Evolutionary conservation across 2,329 filamentous ascomycete species (phyloP).

Genomic region (Davidsoniella eucalypti): DNA sequence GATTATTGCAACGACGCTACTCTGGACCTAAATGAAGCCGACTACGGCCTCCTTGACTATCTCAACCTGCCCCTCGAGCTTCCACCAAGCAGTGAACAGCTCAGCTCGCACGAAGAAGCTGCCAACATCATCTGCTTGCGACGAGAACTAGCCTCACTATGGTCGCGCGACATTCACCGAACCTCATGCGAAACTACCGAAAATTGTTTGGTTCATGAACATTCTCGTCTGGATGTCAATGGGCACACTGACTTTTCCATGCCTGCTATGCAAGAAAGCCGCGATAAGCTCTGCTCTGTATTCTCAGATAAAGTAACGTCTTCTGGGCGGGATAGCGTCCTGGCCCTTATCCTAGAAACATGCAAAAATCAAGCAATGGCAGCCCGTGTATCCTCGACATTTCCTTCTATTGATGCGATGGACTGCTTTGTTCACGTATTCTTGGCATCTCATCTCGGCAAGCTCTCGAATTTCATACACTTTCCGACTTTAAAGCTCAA

Average conservation of each 20-base stretch:
- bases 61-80: constrained; percentile 8
- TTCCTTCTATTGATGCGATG: constrained; percentile 42
- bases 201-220: constrained; percentile 26
- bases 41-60: constrained; percentile 31
- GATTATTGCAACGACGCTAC: constrained; percentile 34
- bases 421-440: constrained; percentile 47
- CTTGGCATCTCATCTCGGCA: constrained; percentile 36
- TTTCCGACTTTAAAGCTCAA: constrained; percentile 41
- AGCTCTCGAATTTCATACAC: constrained; percentile 45
- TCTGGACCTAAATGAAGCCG: constrained; percentile 34
- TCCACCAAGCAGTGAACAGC: neutral
- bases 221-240: constrained; percentile 23
- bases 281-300: constrained; percentile 24
- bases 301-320: constrained; percentile 28
- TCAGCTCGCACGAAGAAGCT: constrained; percentile 29
- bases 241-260: constrained; percentile 2
- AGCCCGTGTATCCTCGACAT: constrained; percentile 39
- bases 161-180: constrained; percentile 4
- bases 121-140: constrained; percentile 9
- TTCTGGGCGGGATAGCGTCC: constrained; percentile 40
- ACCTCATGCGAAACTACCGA: constrained; percentile 24
- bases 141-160: constrained; percentile 8
- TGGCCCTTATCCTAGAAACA: constrained; percentile 46
- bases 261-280: constrained; percentile 24
- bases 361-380: constrained; percentile 34